Evolutionary conservation across 768 basidiomycete species (phyloP).

Genomic region (Russula ochroleuca): DNA sequence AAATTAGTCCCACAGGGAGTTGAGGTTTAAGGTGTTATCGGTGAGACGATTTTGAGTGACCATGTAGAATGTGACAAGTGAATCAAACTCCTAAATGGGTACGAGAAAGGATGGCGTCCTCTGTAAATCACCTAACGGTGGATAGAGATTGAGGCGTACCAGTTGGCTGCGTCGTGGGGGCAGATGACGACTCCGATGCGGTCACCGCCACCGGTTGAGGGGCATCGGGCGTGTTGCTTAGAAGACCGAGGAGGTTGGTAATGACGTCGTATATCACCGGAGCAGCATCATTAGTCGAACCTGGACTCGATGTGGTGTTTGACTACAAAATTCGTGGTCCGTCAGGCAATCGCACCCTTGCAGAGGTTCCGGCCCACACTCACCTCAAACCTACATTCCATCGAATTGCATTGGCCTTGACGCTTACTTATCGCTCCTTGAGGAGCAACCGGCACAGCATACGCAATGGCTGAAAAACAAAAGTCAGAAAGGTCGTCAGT

Average conservation of each 20-base stretch:
- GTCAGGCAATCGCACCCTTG: not conserved
- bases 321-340: not conserved
- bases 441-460: constrained; percentile 1
- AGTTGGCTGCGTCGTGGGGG: not conserved
- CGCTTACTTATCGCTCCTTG: not conserved
- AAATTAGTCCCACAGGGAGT: not conserved
- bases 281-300: too few species aligned
- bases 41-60: too few species aligned
- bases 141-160: not conserved
- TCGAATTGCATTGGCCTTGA: not conserved
- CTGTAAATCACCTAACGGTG: not conserved
- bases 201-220: not conserved
- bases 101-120: not conserved
- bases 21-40: not conserved
- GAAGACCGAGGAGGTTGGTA: too few species aligned
- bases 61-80: not conserved
- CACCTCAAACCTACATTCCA: not conserved
- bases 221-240: too few species aligned
- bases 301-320: not conserved
- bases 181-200: not conserved
- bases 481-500: not conserved
- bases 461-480: not conserved
- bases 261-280: too few species aligned
- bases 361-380: not conserved
- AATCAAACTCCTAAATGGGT: not conserved